A percentile compares a stretch with the other conserved stretches of the same genome.
Evolutionary conservation across 2,329 filamentous ascomycete species (phyloP).

Genomic region (Botrytis paeoniae): DNA sequence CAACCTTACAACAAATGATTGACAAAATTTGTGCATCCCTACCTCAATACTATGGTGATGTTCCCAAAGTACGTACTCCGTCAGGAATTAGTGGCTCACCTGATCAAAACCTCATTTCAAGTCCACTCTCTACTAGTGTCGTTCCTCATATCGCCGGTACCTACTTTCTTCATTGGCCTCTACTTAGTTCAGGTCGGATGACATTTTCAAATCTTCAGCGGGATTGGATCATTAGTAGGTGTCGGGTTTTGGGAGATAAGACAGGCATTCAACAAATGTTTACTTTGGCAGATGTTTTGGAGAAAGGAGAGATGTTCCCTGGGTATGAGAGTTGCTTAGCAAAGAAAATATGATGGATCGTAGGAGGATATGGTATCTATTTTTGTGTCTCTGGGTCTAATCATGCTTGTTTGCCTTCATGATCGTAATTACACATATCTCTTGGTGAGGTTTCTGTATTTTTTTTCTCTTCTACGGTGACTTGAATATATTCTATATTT

Average conservation of each 20-base stretch:
- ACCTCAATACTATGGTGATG: neutral
- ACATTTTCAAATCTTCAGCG: neutral
- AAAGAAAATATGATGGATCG: neutral
- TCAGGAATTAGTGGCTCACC: neutral
- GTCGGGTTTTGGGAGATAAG: neutral
- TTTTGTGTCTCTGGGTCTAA: neutral
- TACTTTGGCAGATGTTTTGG: no score
- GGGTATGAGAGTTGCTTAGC: neutral
- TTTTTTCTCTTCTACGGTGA: neutral
- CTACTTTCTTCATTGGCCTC: neutral
- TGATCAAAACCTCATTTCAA: neutral
- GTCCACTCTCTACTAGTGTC: neutral
- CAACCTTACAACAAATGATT: neutral
- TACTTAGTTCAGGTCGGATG: neutral
- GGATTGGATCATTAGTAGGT: neutral
- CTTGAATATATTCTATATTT: neutral
- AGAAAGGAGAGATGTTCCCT: no score
- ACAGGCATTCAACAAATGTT: neutral
- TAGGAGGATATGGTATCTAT: neutral
- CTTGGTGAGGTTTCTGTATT: neutral
- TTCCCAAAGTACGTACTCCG: neutral
- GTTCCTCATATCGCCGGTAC: neutral
- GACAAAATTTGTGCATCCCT: neutral
- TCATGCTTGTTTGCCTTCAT: neutral
- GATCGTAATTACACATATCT: neutral